Percentiles rank a stretch among this genome's conserved stretches.
Evolutionary conservation across 495 filamentous ascomycete genomes (phyloP).

Genomic region (Chlorociboria aeruginascens): DNA sequence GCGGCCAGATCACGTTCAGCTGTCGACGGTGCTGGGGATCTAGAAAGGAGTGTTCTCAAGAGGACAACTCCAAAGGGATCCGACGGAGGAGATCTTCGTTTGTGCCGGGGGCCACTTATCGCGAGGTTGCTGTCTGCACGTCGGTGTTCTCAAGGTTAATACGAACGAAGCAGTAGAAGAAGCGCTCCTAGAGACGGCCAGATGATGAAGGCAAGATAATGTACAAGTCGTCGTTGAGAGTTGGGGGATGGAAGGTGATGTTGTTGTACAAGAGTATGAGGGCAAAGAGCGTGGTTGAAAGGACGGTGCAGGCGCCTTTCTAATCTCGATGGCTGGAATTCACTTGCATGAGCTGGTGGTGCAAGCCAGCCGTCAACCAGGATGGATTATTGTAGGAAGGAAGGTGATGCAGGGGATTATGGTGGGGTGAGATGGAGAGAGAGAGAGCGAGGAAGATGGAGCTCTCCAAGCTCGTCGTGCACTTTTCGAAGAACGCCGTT

Average conservation of each 20-base stretch:
- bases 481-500: neutral
- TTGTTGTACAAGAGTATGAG: neutral
- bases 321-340: slow-evolving; percentile 7
- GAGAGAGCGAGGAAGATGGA: slow-evolving; percentile 3
- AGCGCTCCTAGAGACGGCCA: neutral
- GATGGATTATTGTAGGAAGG: neutral
- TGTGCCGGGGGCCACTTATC: neutral
- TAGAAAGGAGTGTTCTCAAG: slow-evolving; percentile 14
- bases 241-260: neutral
- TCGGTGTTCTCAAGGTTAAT: neutral
- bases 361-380: slow-evolving; percentile 5
- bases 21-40: slow-evolving; percentile 16
- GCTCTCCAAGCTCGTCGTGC: neutral
- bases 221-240: neutral
- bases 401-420: slow-evolving; percentile 2
- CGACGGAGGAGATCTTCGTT: slow-evolving; percentile 2
- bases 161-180: slow-evolving; percentile 1
- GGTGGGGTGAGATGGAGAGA: slow-evolving; percentile 1
- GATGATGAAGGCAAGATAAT: neutral
- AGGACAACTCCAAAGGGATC: slow-evolving; percentile 13
- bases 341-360: slow-evolving; percentile 6
- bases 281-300: slow-evolving; percentile 19
- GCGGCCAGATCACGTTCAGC: slow-evolving; percentile 7
- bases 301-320: slow-evolving; percentile 21
- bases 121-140: neutral